Evolutionary conservation across 31 red algal genomes (phyloP).

Genomic region (Asparagopsis taxiformis): DNA sequence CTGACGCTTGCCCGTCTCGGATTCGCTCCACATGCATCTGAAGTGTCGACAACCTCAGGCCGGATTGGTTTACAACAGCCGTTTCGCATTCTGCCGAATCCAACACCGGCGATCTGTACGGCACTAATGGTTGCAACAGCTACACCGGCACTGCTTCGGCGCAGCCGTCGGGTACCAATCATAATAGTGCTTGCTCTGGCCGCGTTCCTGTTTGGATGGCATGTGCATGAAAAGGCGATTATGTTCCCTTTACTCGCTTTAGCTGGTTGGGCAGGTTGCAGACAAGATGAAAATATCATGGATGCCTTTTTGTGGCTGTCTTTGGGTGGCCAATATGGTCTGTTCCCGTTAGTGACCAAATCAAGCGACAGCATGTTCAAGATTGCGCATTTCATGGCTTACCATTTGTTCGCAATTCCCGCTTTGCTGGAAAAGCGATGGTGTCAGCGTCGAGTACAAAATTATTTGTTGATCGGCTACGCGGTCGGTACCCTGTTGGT

Average conservation of each 20-base stretch:
- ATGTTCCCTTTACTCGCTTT: slow-evolving; percentile 43
- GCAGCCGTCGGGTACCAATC: no score
- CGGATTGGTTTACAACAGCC: slow-evolving; percentile 52
- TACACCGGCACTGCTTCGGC: no score
- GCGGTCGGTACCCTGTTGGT: slow-evolving; percentile 6
- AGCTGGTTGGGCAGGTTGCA: slow-evolving; percentile 9
- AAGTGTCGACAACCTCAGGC: slow-evolving; percentile 38
- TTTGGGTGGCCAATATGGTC: slow-evolving; percentile 41
- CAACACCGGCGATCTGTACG: slow-evolving; percentile 36
- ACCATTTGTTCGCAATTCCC: slow-evolving; percentile 22
- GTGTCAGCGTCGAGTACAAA: no score
- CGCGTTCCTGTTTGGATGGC: slow-evolving; percentile 85
- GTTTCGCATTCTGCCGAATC: slow-evolving; percentile 52
- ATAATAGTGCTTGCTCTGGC: no score
- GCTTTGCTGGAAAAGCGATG: no score
- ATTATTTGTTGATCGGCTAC: not conserved
- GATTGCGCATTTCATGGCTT: slow-evolving; percentile 33
- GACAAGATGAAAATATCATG: not conserved
- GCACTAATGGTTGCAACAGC: slow-evolving; percentile 12
- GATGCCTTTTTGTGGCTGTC: slow-evolving; percentile 41
- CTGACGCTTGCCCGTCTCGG: slow-evolving; percentile 9
- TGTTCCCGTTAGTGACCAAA: slow-evolving; percentile 30
- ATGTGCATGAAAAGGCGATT: slow-evolving; percentile 95
- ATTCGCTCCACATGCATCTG: not conserved
- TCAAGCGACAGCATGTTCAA: slow-evolving; percentile 38